Base-by-base conservation (phyloP, 306 rosid genomes). In the Chamaecrista fasciculata region DNA sequence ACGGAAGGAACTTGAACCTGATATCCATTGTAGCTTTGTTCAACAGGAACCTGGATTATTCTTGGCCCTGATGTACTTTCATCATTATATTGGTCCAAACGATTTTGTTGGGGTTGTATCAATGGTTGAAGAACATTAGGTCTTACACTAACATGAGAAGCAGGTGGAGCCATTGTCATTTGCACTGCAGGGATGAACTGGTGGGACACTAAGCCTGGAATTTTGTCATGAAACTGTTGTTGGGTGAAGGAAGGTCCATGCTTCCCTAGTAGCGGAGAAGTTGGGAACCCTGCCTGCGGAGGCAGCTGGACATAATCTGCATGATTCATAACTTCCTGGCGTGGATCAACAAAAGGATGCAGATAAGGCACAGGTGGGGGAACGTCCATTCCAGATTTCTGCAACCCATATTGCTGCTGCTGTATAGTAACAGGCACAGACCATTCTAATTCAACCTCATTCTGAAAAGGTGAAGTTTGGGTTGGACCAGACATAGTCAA, bases 41-140 rank as follows among this genome's bases (percentile, higher is more conserved):
- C 98, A 29, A 78, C 72, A 29, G 96, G 92, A 75, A 83, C 72
- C 76, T 86, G 98, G 67, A 87, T 57, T 73, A 85, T 74, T 74
- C 86, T 80, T 16, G 86, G 75, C 49, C 79, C 84, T 69, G 83
- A 80, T 58, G 86, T 24, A 67, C 72, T 90, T 60, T 86, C 86
- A 43, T 88, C 83, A 31, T 33, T 78, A 69, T 78, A 89, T 73
- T 71, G 85, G 55, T 87, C 91, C 65, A 83, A 40, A 74, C 40
- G 84, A 70, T 77, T 75, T 46, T 81, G 89, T 42, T 83, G 92
- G 3, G 73, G 82, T 72, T 82, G 98, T 76, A 81, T 58, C 65
- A 81, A 24, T 12, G 73, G 77, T 67, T 78, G 91, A 62, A 77
- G 61, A 62, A 78, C 56, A 79, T 78, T 87, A 19, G 85, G 74